Percentiles rank a stretch among this genome's conserved stretches.
phyloP scores from a whole-genome alignment of 2,329 filamentous ascomycete genomes.

The Claviceps paspali region DNA sequence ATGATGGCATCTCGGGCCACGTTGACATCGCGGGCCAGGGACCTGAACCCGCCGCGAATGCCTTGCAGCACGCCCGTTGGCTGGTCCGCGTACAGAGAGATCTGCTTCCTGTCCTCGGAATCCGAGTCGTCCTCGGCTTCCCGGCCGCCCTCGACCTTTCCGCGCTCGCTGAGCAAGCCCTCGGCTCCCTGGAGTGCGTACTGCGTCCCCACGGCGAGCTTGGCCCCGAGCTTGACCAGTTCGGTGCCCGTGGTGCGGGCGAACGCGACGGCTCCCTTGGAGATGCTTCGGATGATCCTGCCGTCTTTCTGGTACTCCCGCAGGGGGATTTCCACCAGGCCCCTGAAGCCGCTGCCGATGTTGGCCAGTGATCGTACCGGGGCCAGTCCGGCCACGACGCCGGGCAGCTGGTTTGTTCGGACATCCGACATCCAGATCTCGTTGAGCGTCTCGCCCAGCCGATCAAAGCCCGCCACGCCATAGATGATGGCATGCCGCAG shows the following conservation, averaged over 20 bases:
- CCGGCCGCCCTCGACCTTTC: constrained; percentile 25
- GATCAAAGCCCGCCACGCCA: constrained; percentile 79
- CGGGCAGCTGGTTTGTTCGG: constrained; percentile 72
- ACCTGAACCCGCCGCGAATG: constrained; percentile 65
- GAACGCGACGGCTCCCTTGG: constrained; percentile 81
- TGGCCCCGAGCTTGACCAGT: constrained; percentile 85
- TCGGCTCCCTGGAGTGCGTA: constrained; percentile 85
- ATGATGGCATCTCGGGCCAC: constrained; percentile 83
- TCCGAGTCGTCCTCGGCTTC: constrained; percentile 45
- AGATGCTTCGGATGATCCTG: constrained; percentile 75
- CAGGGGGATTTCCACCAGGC: constrained; percentile 80
- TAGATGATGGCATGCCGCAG: constrained; percentile 86
- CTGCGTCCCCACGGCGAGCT: constrained; percentile 87
- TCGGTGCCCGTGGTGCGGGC: constrained; percentile 88
- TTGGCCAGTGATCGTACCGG: constrained; percentile 85
- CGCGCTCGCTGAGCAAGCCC: constrained; percentile 46
- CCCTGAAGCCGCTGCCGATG: constrained; percentile 71
- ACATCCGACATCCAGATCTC: constrained; percentile 96
- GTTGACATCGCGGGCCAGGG: constrained; percentile 74
- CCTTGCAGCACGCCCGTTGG: constrained; percentile 81
- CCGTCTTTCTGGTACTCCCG: constrained; percentile 90
- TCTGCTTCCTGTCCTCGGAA: constrained; percentile 58
- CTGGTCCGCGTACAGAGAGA: constrained; percentile 88
- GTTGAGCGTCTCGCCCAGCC: constrained; percentile 77
- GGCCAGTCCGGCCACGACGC: constrained; percentile 75